Percentiles rank a stretch among this genome's conserved stretches.
Conservation (phyloP, 2,329 filamentous ascomycete genomes). For the Sporothrix variecibatus region DNA sequence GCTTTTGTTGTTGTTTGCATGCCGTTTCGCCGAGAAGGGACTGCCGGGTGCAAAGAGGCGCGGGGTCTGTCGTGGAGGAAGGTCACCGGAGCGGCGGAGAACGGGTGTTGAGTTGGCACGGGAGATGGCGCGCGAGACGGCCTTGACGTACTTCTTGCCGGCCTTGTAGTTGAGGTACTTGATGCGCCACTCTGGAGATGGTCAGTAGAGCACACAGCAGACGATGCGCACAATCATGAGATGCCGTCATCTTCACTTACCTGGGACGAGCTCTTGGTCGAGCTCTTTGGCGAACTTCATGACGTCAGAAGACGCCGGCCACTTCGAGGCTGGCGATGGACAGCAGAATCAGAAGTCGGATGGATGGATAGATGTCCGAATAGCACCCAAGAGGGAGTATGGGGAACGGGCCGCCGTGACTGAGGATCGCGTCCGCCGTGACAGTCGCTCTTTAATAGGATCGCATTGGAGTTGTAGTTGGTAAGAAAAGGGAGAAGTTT, state of each 20-base stretch:
- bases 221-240: background rate
- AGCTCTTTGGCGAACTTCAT: slow-evolving; percentile 77
- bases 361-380: background rate
- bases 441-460: background rate
- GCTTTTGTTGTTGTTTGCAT: background rate
- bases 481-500: background rate
- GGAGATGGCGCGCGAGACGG: slow-evolving; percentile 71
- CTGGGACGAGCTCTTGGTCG: slow-evolving; percentile 84
- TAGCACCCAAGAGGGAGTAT: background rate
- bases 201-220: background rate
- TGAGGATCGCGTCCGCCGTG: background rate
- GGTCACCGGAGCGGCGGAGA: slow-evolving; percentile 37
- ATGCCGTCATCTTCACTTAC: slow-evolving; percentile 42
- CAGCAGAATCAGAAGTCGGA: background rate
- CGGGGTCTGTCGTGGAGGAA: slow-evolving; percentile 39
- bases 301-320: slow-evolving; percentile 28
- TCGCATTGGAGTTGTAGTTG: background rate
- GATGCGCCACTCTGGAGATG: slow-evolving; percentile 74
- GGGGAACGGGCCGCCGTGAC: background rate
- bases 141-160: slow-evolving; percentile 92
- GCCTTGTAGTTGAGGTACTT: slow-evolving; percentile 96
- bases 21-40: slow-evolving; percentile 33
- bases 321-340: background rate
- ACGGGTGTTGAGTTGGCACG: slow-evolving; percentile 58
- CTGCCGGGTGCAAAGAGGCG: slow-evolving; percentile 29